These are phyloP conservation scores for Umbelopsis sp. DNA, from an alignment of 371 early-diverging fungal species.

Conservation along the genomic window DNA sequence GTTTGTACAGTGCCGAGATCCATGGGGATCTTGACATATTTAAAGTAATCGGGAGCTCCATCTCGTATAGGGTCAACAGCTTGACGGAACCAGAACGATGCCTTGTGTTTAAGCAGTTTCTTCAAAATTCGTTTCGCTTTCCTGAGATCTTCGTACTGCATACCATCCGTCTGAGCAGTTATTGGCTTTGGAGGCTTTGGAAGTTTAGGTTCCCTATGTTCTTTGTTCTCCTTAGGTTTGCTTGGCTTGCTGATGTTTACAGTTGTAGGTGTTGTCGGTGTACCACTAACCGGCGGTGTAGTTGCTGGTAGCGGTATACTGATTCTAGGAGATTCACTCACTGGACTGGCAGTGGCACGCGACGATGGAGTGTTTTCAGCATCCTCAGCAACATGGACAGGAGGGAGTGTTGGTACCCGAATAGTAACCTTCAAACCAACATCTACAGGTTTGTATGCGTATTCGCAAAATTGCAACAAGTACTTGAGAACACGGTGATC, in stretches of 20 bases:
- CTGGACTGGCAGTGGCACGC: slow-evolving; percentile 10
- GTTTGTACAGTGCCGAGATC: slow-evolving; percentile 79
- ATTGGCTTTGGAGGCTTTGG: slow-evolving; percentile 24
- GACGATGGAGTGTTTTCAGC: slow-evolving; percentile 5
- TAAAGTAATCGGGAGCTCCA: slow-evolving; percentile 51
- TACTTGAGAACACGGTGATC: slow-evolving; percentile 62
- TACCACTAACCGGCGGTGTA: neutral
- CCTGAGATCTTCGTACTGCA: slow-evolving; percentile 42
- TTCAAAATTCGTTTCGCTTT: slow-evolving; percentile 52
- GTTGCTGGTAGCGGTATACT: neutral
- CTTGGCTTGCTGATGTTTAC: neutral
- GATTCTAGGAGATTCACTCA: slow-evolving; percentile 12
- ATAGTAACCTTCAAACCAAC: slow-evolving; percentile 58
- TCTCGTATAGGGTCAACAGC: slow-evolving; percentile 70
- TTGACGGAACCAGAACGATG: slow-evolving; percentile 63
- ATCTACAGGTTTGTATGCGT: slow-evolving; percentile 62
- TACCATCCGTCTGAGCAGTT: slow-evolving; percentile 21
- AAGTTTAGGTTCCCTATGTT: neutral
- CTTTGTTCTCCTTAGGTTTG: neutral
- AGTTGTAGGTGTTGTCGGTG: neutral
- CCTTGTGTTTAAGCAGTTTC: slow-evolving; percentile 58
- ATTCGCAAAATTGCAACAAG: slow-evolving; percentile 60
- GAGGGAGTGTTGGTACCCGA: slow-evolving; percentile 39
- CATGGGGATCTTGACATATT: slow-evolving; percentile 81
- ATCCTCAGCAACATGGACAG: slow-evolving; percentile 30